Evolutionary conservation across 805 yeast genomes (phyloP).

Genomic region (Naumovozyma dairenensis): DNA sequence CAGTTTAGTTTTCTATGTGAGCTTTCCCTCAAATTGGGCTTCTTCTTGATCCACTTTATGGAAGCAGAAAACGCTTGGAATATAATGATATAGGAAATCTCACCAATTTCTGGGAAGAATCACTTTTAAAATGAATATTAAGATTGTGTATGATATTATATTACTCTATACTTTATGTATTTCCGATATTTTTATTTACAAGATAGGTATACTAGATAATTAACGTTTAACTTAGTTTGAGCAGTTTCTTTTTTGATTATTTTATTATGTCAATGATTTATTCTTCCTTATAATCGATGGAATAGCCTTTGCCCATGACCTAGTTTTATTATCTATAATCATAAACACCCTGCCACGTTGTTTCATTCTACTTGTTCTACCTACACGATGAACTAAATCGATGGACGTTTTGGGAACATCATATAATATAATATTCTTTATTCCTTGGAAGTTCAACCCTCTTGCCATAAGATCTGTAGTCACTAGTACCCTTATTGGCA

Average conservation of each 20-base stretch:
- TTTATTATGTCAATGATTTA: conserved; percentile 23
- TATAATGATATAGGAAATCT: too few species aligned
- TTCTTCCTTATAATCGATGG: conserved; percentile 57
- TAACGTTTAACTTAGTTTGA: too few species aligned
- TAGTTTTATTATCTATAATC: conserved; percentile 57
- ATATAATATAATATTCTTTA: conserved; percentile 71
- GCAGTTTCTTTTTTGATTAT: not conserved
- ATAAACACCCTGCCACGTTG: conserved; percentile 81
- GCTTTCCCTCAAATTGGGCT: too few species aligned
- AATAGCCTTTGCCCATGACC: conserved; percentile 74
- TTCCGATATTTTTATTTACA: too few species aligned
- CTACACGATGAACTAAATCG: conserved; percentile 83
- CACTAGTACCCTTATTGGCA: conserved; percentile 55
- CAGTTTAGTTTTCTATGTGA: too few species aligned
- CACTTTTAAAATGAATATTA: too few species aligned
- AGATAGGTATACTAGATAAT: too few species aligned
- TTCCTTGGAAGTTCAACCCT: conserved; percentile 77
- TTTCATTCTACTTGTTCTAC: conserved; percentile 90
- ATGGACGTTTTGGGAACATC: conserved; percentile 81
- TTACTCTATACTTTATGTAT: too few species aligned
- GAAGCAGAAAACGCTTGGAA: too few species aligned
- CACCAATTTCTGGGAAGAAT: too few species aligned
- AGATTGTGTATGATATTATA: too few species aligned
- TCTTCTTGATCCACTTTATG: too few species aligned
- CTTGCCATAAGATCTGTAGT: conserved; percentile 86